phyloP scores from a whole-genome alignment of 2,329 filamentous ascomycete species.

The Trichoderma lentiforme region DNA sequence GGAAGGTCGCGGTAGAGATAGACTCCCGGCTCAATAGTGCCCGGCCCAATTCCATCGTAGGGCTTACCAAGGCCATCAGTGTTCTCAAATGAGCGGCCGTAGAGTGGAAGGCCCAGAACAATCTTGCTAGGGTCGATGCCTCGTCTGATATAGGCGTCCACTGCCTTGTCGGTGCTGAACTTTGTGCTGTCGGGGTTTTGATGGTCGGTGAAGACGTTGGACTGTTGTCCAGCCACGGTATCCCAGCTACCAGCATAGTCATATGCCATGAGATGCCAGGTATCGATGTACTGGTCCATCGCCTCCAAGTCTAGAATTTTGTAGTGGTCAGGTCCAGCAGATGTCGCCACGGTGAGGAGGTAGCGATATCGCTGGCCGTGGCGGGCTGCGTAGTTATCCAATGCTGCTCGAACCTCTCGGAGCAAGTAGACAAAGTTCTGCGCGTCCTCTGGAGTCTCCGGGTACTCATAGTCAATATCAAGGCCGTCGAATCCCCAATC shows the following conservation, averaged over 20 bases:
- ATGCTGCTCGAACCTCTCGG: constrained; percentile 39
- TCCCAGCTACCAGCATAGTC: constrained; percentile 71
- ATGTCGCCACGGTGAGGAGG: constrained; percentile 48
- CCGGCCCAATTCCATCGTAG: constrained; percentile 62
- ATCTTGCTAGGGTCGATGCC: constrained; percentile 64
- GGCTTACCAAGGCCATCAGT: constrained; percentile 64
- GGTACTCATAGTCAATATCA: constrained; percentile 58
- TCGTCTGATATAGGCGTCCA: constrained; percentile 49
- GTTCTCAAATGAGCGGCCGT: constrained; percentile 69
- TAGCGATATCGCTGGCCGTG: constrained; percentile 46
- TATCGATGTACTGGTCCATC: constrained; percentile 58
- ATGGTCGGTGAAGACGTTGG: constrained; percentile 61
- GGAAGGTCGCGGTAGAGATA: constrained; percentile 75
- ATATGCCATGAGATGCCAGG: constrained; percentile 65
- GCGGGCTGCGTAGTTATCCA: constrained; percentile 41
- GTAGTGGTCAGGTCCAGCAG: constrained; percentile 49
- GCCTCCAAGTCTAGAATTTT: constrained; percentile 46
- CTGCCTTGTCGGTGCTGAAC: constrained; percentile 63
- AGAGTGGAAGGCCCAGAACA: constrained; percentile 72
- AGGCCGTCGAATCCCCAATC: constrained; percentile 61
- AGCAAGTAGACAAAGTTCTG: constrained; percentile 42
- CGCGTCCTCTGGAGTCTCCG: constrained; percentile 38
- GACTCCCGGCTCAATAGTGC: constrained; percentile 56
- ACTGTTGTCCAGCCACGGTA: constrained; percentile 59
- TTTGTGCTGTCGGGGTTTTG: constrained; percentile 58